Base-by-base conservation (phyloP, 2,329 filamentous ascomycete species). In the Macroventuria anomochaeta region DNA sequence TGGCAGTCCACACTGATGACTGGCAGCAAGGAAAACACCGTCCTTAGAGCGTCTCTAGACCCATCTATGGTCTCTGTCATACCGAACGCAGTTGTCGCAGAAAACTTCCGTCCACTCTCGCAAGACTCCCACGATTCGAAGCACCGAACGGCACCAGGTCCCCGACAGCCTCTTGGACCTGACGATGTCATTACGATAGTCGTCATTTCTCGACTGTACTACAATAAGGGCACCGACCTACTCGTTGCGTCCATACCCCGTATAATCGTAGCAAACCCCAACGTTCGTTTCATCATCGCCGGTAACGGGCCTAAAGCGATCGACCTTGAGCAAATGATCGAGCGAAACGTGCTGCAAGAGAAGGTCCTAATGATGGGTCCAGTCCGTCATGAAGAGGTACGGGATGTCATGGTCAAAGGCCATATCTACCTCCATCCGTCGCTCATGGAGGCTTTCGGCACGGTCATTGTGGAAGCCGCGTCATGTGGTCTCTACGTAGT, bases 51-150 rank as follows among this genome's bases (percentile, higher is more conserved):
- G 3, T 96, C 93, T 0, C 83, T 99, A 1, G 96, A 99, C 68
- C 96, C 95, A 2, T 80, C 96, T 20, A 97, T 97, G 88, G 95
- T 99, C 18, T 97, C 93, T 0, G 95, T 96, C 31, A 97, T 99
- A 53, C 95, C 95, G 12, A 99, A 99, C 64, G 95, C 95, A 8
- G 90, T 99, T 2, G 96, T 99, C 1, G 93, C 96, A 10, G 93
- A 96, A 68, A 96, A 97, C 76, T 99, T 99, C 70, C 86, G 88
- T 44, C 95, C 93, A 0, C 75, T 89, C 2, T 81, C 81, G 47
- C 80, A 68, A 25, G 59, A 61, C 26, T 57, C 60, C 4, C 41
- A 49, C 33, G 58, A 68, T 5, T n/a, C 63, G 8, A 58, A 71
- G 10, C 48, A 61, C 13, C 56, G 54, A 15, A 58, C 77, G 37